Evolutionary conservation across 306 rosid species (phyloP).

Genomic region (Castanea sativa): DNA sequence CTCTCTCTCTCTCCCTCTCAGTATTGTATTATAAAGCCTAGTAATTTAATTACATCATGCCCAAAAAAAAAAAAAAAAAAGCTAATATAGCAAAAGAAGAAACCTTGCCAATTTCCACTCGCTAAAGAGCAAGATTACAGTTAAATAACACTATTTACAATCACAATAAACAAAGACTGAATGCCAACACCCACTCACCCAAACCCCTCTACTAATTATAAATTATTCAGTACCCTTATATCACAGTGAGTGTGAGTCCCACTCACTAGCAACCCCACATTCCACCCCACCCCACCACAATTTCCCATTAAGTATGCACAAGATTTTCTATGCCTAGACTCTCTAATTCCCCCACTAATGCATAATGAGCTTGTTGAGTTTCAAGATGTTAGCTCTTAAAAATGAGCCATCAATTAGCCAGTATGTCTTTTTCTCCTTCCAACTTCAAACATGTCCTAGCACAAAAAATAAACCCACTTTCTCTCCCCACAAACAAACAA

Average conservation of each 20-base stretch:
- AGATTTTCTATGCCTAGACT: slow-evolving; percentile 29
- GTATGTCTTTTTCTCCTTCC: slow-evolving; percentile 33
- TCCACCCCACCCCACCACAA: slow-evolving; percentile 9
- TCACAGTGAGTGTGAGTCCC: background rate
- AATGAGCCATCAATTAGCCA: slow-evolving; percentile 56
- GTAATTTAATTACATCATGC: background rate
- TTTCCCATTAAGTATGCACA: slow-evolving; percentile 30
- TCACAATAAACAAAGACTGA: background rate
- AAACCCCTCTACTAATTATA: too few species aligned
- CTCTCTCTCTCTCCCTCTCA: background rate
- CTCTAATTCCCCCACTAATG: slow-evolving; percentile 24
- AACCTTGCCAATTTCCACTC: background rate
- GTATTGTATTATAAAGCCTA: background rate
- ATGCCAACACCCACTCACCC: background rate
- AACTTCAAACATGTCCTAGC: slow-evolving; percentile 34
- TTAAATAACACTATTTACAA: slow-evolving; percentile 3
- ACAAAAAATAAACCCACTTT: slow-evolving; percentile 34
- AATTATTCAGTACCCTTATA: background rate
- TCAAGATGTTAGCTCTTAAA: slow-evolving; percentile 38
- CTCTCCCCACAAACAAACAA: slow-evolving; percentile 45
- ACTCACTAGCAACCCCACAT: background rate
- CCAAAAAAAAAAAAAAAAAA: background rate
- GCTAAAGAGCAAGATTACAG: background rate
- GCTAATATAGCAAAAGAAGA: background rate
- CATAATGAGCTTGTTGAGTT: slow-evolving; percentile 14